Conservation (phyloP, 2,329 filamentous ascomycete species). For the Chrysosphaeria jannelii region DNA sequence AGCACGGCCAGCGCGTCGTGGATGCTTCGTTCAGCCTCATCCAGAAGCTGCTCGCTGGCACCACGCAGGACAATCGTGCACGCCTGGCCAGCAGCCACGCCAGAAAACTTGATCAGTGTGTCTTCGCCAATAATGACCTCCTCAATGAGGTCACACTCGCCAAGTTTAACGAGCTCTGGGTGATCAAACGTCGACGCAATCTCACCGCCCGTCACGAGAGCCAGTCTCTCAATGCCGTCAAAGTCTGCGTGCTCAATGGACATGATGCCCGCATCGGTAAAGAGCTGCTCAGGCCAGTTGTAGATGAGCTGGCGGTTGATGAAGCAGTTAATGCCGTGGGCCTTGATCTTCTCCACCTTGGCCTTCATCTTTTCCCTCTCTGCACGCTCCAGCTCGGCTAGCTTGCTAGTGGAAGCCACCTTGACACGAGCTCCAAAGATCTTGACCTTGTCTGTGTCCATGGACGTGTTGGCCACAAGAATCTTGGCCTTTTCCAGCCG, state of each 20-base stretch:
- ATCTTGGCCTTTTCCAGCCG: slow-evolving; percentile 95
- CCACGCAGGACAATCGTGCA: slow-evolving; percentile 93
- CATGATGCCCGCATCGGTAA: slow-evolving; percentile 90
- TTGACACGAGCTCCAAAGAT: slow-evolving; percentile 95
- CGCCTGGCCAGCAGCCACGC: slow-evolving; percentile 72
- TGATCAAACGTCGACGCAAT: slow-evolving; percentile 96
- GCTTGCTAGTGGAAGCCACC: slow-evolving; percentile 82
- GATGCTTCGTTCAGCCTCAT: slow-evolving; percentile 84
- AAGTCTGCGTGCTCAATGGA: slow-evolving; percentile 98
- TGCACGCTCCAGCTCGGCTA: slow-evolving; percentile 93
- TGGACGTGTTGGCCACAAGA: slow-evolving; percentile 85
- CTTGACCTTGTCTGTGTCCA: slow-evolving; percentile 99
- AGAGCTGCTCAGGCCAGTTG: slow-evolving; percentile 98
- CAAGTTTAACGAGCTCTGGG: slow-evolving; percentile 86
- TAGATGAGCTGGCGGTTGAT: slow-evolving; percentile 98
- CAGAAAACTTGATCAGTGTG: slow-evolving; percentile 89
- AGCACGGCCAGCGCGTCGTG: slow-evolving; percentile 91
- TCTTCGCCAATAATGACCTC: slow-evolving; percentile 97
- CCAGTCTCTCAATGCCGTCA: slow-evolving; percentile 83
- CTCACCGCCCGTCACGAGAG: slow-evolving; percentile 85
- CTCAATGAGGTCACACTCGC: slow-evolving; percentile 82
- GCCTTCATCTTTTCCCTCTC: slow-evolving; percentile 99
- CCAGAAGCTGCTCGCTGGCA: slow-evolving; percentile 84
- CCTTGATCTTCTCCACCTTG: slow-evolving; percentile 97
- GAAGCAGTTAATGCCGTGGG: slow-evolving; percentile 98